A percentile compares a stretch with the other conserved stretches of the same genome.
phyloP scores from a whole-genome alignment of 2,329 filamentous ascomycete species.

The Fonsecaea pedrosoi region DNA sequence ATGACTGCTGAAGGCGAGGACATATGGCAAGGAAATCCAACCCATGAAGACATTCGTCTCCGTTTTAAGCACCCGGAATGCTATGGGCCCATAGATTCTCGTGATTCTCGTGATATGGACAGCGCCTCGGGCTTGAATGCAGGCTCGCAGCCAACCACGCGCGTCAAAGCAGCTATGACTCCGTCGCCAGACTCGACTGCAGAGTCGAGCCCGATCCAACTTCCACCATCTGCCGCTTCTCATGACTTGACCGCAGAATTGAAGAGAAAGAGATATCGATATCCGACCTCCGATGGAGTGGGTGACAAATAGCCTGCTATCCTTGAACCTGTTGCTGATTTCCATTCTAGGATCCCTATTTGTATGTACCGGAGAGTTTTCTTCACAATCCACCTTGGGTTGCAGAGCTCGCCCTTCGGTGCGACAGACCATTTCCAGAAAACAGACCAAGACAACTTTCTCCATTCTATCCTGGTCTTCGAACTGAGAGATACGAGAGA shows the following conservation, averaged over 20 bases:
- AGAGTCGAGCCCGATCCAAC: not conserved
- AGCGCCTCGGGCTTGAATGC: constrained; percentile 2
- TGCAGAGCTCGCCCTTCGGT: constrained; percentile 24
- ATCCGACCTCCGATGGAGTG: constrained; percentile 2
- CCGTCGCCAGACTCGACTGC: not conserved
- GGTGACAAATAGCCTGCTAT: not conserved
- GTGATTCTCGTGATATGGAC: constrained; percentile 5
- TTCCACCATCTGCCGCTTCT: not conserved
- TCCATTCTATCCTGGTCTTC: not conserved
- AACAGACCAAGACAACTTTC: not conserved
- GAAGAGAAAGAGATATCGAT: not conserved
- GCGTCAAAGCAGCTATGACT: not conserved
- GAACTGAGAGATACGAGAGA: not conserved
- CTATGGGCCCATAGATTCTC: not conserved
- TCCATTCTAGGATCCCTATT: not conserved
- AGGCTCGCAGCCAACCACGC: not conserved
- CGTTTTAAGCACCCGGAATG: constrained; percentile 11
- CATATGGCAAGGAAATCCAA: constrained; percentile 23
- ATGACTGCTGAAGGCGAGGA: not conserved
- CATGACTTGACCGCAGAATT: not conserved
- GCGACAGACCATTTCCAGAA: constrained; percentile 5
- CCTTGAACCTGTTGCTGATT: not conserved
- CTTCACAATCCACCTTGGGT: constrained; percentile 11
- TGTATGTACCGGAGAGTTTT: constrained; percentile 1
- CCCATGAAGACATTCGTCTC: constrained; percentile 25